A percentile compares a stretch with the other conserved stretches of the same genome.
phyloP scores from a whole-genome alignment of 139 green algal genomes.

The Bryopsis sp. region DNA sequence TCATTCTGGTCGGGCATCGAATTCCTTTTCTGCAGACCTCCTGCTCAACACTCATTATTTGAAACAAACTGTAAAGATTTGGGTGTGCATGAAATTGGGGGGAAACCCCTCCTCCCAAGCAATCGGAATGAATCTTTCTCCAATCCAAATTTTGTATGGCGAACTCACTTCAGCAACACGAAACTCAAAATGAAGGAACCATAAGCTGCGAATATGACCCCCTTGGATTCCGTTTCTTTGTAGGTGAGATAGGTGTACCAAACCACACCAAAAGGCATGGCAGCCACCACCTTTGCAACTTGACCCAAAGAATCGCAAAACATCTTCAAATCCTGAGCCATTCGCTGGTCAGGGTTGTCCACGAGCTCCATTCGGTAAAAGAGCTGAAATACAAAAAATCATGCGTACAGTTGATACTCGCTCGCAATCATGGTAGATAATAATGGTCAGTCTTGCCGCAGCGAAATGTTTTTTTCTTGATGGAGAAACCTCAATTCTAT shows the following conservation, averaged over 20 bases:
- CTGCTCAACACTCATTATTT: background rate
- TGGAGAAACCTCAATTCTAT: no score
- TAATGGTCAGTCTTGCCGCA: no score
- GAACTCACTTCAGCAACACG: constrained; percentile 12
- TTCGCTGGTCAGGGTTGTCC: constrained; percentile 19
- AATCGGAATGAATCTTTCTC: background rate
- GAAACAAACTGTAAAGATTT: background rate
- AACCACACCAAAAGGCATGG: constrained; percentile 7
- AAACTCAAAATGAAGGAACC: background rate
- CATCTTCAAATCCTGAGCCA: constrained; percentile 13
- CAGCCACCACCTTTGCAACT: constrained; percentile 11
- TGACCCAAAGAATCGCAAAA: background rate
- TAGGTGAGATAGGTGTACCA: constrained; percentile 9
- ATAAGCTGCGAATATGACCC: constrained; percentile 10
- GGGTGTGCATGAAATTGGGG: background rate
- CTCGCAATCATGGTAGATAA: no score
- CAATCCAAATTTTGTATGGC: background rate
- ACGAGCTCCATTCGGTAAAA: constrained; percentile 15
- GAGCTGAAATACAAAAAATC: no score
- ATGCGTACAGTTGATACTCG: no score
- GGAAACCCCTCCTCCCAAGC: background rate
- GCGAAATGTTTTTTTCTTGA: no score
- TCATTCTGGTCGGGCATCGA: background rate
- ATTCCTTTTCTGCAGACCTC: background rate
- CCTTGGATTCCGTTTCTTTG: background rate